phyloP scores from a whole-genome alignment of 495 filamentous ascomycete genomes.

The Rostrohypoxylon terebratum region DNA sequence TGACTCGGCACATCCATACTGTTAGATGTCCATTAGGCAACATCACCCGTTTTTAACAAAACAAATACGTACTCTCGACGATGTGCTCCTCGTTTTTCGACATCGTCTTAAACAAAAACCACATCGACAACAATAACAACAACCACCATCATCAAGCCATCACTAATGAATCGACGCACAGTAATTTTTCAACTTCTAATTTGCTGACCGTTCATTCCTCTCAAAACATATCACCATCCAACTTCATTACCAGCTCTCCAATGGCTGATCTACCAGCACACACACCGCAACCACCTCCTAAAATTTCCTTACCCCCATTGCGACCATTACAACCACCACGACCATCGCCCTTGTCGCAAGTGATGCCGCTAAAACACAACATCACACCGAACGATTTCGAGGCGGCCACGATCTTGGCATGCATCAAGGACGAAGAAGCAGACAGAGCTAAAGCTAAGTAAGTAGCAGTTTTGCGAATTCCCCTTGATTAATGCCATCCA shows the following conservation, averaged over 20 bases:
- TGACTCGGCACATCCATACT: background rate
- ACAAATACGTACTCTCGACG: background rate
- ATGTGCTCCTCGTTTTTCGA: background rate
- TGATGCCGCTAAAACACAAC: background rate
- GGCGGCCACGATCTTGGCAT: background rate
- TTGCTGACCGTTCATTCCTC: background rate
- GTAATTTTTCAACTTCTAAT: background rate
- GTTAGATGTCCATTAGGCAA: background rate
- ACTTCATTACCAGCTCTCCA: background rate
- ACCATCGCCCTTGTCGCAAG: background rate
- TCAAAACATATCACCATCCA: background rate
- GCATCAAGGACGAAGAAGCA: background rate
- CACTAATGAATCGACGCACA: background rate
- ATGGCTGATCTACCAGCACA: background rate
- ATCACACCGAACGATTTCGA: background rate
- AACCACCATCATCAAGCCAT: background rate
- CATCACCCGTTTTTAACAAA: background rate
- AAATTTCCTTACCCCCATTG: background rate
- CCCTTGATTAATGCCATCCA: background rate
- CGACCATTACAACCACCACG: background rate
- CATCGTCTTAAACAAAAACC: background rate
- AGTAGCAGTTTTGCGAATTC: background rate
- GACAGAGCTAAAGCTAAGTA: background rate
- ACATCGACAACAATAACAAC: background rate
- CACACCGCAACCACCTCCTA: background rate